phyloP scores from a whole-genome alignment of 345 rosid species.

The Eucalyptus pumila region DNA sequence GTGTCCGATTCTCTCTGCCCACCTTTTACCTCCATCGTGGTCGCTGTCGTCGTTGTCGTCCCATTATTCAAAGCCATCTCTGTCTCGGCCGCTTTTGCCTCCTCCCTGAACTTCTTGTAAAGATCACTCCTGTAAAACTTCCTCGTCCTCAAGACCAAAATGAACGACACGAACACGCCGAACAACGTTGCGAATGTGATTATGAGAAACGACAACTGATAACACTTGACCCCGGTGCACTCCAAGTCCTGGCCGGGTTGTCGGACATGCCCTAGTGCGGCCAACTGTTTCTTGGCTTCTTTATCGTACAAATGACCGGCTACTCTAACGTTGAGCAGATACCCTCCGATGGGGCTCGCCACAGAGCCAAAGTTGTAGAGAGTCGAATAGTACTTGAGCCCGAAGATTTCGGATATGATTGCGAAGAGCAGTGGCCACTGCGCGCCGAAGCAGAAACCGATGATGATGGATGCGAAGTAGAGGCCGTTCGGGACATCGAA shows the following conservation, averaged over 20 bases:
- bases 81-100: slow-evolving; percentile 14
- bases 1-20: neutral
- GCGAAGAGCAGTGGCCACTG: slow-evolving; percentile 49
- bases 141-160: slow-evolving; percentile 47
- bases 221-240: slow-evolving; percentile 47
- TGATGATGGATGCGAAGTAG: slow-evolving; percentile 34
- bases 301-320: slow-evolving; percentile 45
- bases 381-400: slow-evolving; percentile 56
- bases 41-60: neutral
- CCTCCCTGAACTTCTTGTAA: slow-evolving; percentile 46
- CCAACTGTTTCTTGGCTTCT: slow-evolving; percentile 40
- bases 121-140: slow-evolving; percentile 51
- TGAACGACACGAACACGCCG: slow-evolving; percentile 30
- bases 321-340: slow-evolving; percentile 39
- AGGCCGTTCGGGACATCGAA: slow-evolving; percentile 23
- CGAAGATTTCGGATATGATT: slow-evolving; percentile 51
- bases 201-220: slow-evolving; percentile 40
- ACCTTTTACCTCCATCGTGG: neutral
- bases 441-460: slow-evolving; percentile 54
- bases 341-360: slow-evolving; percentile 57
- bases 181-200: slow-evolving; percentile 35
- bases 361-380: slow-evolving; percentile 41
- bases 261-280: slow-evolving; percentile 10
- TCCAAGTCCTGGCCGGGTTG: slow-evolving; percentile 12
- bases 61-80: slow-evolving; percentile 19